phyloP scores from a whole-genome alignment of 257 asterid genomes.

The Gentiana straminea region DNA sequence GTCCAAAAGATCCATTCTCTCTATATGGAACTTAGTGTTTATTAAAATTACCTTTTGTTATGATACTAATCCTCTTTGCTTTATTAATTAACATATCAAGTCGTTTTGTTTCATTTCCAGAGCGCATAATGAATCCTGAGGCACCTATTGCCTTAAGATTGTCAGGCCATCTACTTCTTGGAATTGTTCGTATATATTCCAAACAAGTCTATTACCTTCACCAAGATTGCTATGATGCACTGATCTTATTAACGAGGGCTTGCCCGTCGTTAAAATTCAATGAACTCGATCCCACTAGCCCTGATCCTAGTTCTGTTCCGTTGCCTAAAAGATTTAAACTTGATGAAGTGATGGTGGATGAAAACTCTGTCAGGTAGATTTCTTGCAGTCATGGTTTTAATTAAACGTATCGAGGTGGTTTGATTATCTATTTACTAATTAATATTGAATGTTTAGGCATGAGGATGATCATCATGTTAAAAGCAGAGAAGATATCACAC shows the following conservation, averaged over 20 bases:
- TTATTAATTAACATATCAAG: not conserved
- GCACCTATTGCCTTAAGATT: slow-evolving; percentile 86
- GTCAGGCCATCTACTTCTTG: slow-evolving; percentile 89
- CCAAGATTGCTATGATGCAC: slow-evolving; percentile 48
- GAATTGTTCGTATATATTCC: slow-evolving; percentile 86
- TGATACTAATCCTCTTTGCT: not conserved
- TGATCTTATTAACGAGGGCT: slow-evolving; percentile 35
- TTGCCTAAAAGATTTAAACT: slow-evolving; percentile 62
- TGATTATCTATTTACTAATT: not conserved
- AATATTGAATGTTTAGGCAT: slow-evolving; percentile 30
- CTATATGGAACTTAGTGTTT: not conserved
- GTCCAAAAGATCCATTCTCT: too few relatives aligned
- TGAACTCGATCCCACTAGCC: slow-evolving; percentile 64
- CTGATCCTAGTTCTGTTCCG: slow-evolving; percentile 49
- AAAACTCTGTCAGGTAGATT: slow-evolving; percentile 32
- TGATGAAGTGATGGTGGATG: slow-evolving; percentile 50
- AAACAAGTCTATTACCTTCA: slow-evolving; percentile 77
- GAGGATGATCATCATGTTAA: slow-evolving; percentile 46
- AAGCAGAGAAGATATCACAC: slow-evolving; percentile 54
- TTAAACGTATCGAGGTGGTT: not conserved
- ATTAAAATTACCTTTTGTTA: not conserved
- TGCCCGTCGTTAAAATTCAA: slow-evolving; percentile 33
- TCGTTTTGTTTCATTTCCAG: slow-evolving; percentile 27
- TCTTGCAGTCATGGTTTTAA: not conserved
- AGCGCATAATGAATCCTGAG: slow-evolving; percentile 63